Base-by-base conservation (phyloP, 352 stramenopile species). In the Blastocystis hominis region DNA sequence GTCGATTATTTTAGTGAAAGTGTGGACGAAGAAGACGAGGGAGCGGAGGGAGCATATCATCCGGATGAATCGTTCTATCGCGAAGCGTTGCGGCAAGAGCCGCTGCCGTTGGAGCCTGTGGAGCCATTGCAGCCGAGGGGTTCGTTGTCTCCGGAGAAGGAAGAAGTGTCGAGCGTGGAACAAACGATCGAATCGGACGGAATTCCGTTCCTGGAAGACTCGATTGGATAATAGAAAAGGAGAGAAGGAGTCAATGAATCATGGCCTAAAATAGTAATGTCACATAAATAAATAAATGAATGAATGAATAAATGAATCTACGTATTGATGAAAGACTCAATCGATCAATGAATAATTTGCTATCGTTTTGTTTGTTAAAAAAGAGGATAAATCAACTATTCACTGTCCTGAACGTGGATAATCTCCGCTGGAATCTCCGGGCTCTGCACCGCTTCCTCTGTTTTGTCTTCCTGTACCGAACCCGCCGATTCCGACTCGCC, bases 161-260 rank as follows among this genome's bases (percentile, higher is more conserved):
- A 68, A 59, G 50, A 59, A 59, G 50, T 59, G 50, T 59, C 59
- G 44, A 53, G 42, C 30, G 36, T 44, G 40, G 42, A 84, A 24
- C 4, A 20, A 17, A 13, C 42, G 24, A 24, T 24, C 5, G 34
- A 46, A 15, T 66, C 44, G 17, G 72, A 84, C 46, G 72, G 50
- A 5, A 84, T 84, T 84, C 72, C 72, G 10, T 54, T 44, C 30
- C n/a, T 69, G 20, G 72, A 84, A 44, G 72, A 84, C 68, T 84
- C 72, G 47, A 44, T 84, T 53, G 50, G n/a, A 59, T 59, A 59
- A 1, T 3, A 59, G 50, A 30, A 30, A 30, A 30, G 24, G 24
- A 30, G 24, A 30, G 24, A 30, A 30, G 24, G 24, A 30, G 24
- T 30, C 24, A 30, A 30, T 30, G 24, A 30, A 30, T 30, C 24